A percentile compares a stretch with the other conserved stretches of the same genome.
These are phyloP conservation scores for Fusarium robinianum DNA, from an alignment of 2,329 filamentous ascomycete species.

Conservation along the genomic window DNA sequence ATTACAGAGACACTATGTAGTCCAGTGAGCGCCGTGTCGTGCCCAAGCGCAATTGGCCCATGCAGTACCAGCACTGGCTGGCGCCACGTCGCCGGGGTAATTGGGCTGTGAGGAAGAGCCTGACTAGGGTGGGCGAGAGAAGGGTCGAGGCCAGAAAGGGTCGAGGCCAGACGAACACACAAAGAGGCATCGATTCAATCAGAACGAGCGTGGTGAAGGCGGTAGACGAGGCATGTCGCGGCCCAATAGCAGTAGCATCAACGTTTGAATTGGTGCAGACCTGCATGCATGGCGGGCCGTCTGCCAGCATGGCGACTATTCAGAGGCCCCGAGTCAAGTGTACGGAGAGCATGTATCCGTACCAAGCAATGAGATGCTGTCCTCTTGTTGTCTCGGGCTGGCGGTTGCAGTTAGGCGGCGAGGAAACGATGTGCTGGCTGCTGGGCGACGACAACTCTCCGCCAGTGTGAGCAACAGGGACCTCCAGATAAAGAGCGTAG, in stretches of 20 bases:
- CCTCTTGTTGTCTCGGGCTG: constrained; percentile 9
- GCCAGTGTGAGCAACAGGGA: constrained; percentile 3
- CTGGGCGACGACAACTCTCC: neutral
- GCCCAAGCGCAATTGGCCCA: constrained; percentile 40
- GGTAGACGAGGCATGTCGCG: constrained; percentile 34
- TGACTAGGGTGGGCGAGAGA: constrained; percentile 9
- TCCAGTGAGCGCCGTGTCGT: constrained; percentile 32
- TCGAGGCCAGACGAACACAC: constrained; percentile 17
- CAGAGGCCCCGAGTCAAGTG: constrained; percentile 17
- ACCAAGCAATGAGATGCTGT: constrained; percentile 9
- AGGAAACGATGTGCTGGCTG: constrained; percentile 3
- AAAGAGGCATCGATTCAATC: constrained; percentile 21
- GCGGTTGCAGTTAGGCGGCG: constrained; percentile 8
- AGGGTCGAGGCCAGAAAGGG: neutral
- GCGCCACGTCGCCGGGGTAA: constrained; percentile 39
- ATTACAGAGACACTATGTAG: too few relatives aligned
- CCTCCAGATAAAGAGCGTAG: constrained; percentile 1
- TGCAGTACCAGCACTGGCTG: constrained; percentile 29
- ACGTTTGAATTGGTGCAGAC: constrained; percentile 24
- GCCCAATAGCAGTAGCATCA: constrained; percentile 34
- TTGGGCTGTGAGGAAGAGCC: constrained; percentile 39
- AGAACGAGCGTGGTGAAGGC: constrained; percentile 25
- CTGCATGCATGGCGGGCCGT: constrained; percentile 33
- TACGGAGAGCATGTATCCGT: too few relatives aligned
- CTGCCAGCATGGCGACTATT: constrained; percentile 24